Evolutionary conservation across 208 protist species (phyloP).

Genomic region (Trypanosoma brucei): DNA sequence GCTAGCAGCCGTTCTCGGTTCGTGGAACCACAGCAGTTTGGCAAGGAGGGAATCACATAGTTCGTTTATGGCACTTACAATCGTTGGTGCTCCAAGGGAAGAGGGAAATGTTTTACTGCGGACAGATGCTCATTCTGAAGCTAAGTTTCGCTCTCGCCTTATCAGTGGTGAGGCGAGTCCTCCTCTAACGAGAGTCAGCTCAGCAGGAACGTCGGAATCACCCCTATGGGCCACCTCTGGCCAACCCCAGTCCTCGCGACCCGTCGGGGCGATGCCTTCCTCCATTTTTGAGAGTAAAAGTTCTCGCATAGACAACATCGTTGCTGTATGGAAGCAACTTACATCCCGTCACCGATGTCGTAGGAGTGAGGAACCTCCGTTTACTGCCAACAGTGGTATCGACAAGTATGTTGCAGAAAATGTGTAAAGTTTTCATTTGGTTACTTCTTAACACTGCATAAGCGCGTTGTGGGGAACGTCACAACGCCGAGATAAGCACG

Average conservation of each 20-base stretch:
- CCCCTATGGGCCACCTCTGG: background rate
- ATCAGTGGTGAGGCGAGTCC: slow-evolving; percentile 44
- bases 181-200: slow-evolving; percentile 12
- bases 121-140: slow-evolving; percentile 13
- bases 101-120: slow-evolving; percentile 30
- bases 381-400: background rate
- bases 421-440: background rate
- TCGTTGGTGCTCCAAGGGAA: slow-evolving; percentile 28
- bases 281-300: background rate
- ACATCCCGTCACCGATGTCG: background rate
- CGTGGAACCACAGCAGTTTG: background rate
- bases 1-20: slow-evolving; percentile 32
- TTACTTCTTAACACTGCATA: no score
- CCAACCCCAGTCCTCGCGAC: background rate
- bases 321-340: background rate
- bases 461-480: no score
- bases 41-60: background rate
- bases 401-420: background rate
- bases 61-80: slow-evolving; percentile 3
- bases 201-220: background rate
- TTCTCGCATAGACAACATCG: background rate
- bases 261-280: background rate
- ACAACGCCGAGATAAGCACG: no score
- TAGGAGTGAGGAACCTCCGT: background rate
- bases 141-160: slow-evolving; percentile 42